Percentiles rank a stretch among this genome's conserved stretches.
These are phyloP conservation scores for Quercus berberidifolia DNA, from an alignment of 306 rosid genomes.

Conservation along the genomic window DNA sequence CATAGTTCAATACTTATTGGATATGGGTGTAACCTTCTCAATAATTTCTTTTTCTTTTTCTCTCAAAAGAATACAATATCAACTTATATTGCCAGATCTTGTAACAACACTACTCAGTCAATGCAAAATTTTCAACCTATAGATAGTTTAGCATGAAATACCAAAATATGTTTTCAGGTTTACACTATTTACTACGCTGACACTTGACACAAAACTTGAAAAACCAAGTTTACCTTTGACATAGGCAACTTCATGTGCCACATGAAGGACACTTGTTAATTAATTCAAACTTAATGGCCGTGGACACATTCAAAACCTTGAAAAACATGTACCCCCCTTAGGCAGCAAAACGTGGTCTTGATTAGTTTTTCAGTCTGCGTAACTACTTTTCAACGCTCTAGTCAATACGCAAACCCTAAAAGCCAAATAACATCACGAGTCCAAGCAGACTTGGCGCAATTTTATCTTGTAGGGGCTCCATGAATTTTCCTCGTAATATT, in stretches of 20 bases:
- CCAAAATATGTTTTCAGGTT: neutral
- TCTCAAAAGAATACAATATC: no score
- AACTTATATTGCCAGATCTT: no score
- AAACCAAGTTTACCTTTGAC: no score
- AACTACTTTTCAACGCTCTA: neutral
- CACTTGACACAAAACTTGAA: neutral
- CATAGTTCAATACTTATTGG: no score
- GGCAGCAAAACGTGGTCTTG: neutral
- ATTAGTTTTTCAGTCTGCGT: neutral
- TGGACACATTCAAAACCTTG: no score
- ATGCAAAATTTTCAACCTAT: neutral
- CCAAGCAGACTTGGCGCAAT: neutral
- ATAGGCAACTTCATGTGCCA: no score
- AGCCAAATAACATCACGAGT: neutral
- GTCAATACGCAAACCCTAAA: neutral
- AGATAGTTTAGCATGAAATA: no score
- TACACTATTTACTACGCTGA: neutral
- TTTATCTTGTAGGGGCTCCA: neutral
- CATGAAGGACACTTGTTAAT: no score
- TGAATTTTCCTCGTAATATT: no score
- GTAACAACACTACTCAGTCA: neutral
- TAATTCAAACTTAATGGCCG: neutral
- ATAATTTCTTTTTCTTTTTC: no score
- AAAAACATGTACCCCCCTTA: no score
- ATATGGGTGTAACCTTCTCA: no score